Evolutionary conservation across 1,284 basidiomycete species (phyloP).

Genomic region (Melampsora larici-populina): DNA sequence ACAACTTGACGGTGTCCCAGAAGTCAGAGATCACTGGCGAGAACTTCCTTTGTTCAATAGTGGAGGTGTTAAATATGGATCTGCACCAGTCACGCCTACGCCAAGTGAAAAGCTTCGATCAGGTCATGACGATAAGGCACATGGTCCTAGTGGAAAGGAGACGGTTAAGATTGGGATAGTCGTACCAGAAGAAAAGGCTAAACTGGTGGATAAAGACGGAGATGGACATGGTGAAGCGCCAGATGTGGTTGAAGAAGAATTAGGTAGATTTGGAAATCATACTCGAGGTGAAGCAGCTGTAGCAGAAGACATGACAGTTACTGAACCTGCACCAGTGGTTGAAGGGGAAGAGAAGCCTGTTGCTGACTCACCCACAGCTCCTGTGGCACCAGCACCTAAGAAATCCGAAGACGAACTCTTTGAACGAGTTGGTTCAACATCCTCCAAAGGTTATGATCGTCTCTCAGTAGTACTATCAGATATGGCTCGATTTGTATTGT

Average conservation of each 20-base stretch:
- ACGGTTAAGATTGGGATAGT: slow-evolving; percentile 46
- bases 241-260: slow-evolving; percentile 42
- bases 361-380: slow-evolving; percentile 33
- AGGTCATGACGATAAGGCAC: slow-evolving; percentile 56
- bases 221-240: slow-evolving; percentile 42
- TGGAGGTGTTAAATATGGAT: slow-evolving; percentile 64
- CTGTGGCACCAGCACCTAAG: slow-evolving; percentile 43
- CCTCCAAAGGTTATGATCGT: slow-evolving; percentile 70
- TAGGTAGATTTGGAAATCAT: slow-evolving; percentile 43
- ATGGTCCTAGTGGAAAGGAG: slow-evolving; percentile 19
- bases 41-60: slow-evolving; percentile 68
- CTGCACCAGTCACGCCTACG: slow-evolving; percentile 27
- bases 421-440: slow-evolving; percentile 71
- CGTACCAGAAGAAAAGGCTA: slow-evolving; percentile 47
- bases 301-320: slow-evolving; percentile 46
- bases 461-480: slow-evolving; percentile 78
- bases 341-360: slow-evolving; percentile 44
- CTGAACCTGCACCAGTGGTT: slow-evolving; percentile 49
- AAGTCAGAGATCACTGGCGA: slow-evolving; percentile 74
- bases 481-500: slow-evolving; percentile 79
- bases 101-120: slow-evolving; percentile 49
- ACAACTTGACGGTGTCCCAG: slow-evolving; percentile 73
- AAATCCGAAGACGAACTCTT: slow-evolving; percentile 63
- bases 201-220: slow-evolving; percentile 40
- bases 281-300: slow-evolving; percentile 43